Percentiles rank a stretch among this genome's conserved stretches.
These are phyloP conservation scores for Trifolium fragiferum DNA, from an alignment of 306 rosid species.

Conservation along the genomic window DNA sequence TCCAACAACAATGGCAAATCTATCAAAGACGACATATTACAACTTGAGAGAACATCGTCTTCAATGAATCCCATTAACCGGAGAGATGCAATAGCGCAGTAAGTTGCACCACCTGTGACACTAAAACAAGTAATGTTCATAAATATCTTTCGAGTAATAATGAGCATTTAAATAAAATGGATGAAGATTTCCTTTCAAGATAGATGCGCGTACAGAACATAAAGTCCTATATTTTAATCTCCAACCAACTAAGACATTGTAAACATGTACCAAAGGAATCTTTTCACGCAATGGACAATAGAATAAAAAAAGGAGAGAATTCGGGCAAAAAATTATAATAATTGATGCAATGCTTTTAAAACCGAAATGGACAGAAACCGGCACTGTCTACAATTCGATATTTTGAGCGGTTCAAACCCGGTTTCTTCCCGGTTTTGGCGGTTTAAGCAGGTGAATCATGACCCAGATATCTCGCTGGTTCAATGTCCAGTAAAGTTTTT, in stretches of 20 bases:
- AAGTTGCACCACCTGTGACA: conserved; percentile 91
- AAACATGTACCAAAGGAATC: conserved; percentile 27
- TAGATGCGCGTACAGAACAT: background rate
- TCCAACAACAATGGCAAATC: conserved; percentile 73
- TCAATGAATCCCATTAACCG: conserved; percentile 83
- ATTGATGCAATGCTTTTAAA: background rate
- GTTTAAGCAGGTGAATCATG: background rate
- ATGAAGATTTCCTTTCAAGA: conserved; percentile 19
- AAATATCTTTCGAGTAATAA: conserved; percentile 47
- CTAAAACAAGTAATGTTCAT: conserved; percentile 60
- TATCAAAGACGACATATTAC: conserved; percentile 54
- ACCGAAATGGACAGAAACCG: background rate
- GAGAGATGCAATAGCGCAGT: conserved; percentile 91
- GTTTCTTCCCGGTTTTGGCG: background rate
- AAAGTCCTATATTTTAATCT: background rate
- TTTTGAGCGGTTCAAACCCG: background rate
- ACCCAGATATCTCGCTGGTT: background rate
- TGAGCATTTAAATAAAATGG: conserved; percentile 22
- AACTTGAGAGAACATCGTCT: conserved; percentile 66
- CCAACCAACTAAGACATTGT: conserved; percentile 24
- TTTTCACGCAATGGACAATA: background rate
- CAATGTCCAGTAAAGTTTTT: background rate
- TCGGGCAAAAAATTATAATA: conserved; percentile 11
- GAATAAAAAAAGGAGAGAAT: background rate
- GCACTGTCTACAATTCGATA: background rate